phyloP scores from a whole-genome alignment of 768 basidiomycete species.

The Sarcodon aspratus region DNA sequence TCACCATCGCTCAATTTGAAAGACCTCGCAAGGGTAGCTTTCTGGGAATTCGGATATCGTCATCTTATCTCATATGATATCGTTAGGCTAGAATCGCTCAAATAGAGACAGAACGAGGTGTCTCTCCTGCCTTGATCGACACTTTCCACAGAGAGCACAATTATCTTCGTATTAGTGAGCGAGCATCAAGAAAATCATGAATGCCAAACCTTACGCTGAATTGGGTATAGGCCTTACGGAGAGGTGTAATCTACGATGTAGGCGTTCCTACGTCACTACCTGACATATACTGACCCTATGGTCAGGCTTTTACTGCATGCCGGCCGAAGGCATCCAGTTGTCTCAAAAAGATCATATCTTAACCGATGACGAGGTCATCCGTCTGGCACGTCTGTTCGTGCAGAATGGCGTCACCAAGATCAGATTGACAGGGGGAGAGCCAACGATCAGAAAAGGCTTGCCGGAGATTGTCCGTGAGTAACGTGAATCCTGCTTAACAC shows the following conservation, averaged over 20 bases:
- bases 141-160: slow-evolving; percentile 60
- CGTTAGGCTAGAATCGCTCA: slow-evolving; percentile 43
- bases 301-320: slow-evolving; percentile 89
- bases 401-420: slow-evolving; percentile 79
- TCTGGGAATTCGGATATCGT: too few relatives aligned
- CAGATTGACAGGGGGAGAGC: slow-evolving; percentile 81
- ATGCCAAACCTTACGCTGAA: too few relatives aligned
- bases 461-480: slow-evolving; percentile 53
- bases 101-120: slow-evolving; percentile 34
- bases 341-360: slow-evolving; percentile 61
- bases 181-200: too few relatives aligned
- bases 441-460: slow-evolving; percentile 71
- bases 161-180: slow-evolving; percentile 64
- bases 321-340: slow-evolving; percentile 64
- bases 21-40: too few relatives aligned
- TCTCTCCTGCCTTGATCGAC: slow-evolving; percentile 52
- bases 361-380: slow-evolving; percentile 64
- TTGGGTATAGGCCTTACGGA: slow-evolving; percentile 47
- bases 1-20: too few relatives aligned
- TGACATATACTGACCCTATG: neutral
- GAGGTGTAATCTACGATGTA: slow-evolving; percentile 80
- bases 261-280: slow-evolving; percentile 9
- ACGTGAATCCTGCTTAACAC: neutral
- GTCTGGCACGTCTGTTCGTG: slow-evolving; percentile 69
- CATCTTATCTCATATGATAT: neutral